Conservation (phyloP, 495 filamentous ascomycete species). For the Copromyces sp. region DNA sequence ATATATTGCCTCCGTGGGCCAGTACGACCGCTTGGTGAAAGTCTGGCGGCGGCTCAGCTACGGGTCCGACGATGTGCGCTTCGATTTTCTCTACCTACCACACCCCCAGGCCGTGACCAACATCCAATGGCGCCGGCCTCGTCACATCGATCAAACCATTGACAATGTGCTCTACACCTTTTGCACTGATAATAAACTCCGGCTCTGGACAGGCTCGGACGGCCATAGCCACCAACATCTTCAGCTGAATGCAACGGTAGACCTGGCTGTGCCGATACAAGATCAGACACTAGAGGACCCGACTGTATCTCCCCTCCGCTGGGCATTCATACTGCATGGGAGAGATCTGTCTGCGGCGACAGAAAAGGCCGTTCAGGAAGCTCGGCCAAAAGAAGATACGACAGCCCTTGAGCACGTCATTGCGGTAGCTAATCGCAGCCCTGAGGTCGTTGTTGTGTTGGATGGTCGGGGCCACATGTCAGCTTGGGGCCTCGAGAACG, state of each 20-base stretch:
- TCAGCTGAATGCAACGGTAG: conserved; percentile 73
- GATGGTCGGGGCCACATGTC: conserved; percentile 83
- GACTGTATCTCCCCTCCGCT: conserved; percentile 35
- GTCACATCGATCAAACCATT: conserved; percentile 63
- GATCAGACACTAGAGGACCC: conserved; percentile 31
- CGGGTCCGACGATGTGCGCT: conserved; percentile 69
- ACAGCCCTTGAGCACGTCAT: conserved; percentile 74
- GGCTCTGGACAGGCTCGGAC: conserved; percentile 76
- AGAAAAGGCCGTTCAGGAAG: conserved; percentile 60
- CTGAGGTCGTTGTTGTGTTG: conserved; percentile 79
- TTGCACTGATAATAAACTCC: conserved; percentile 70
- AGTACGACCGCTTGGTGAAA: conserved; percentile 76
- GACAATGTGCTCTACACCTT: conserved; percentile 92
- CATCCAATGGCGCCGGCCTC: conserved; percentile 75
- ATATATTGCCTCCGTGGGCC: conserved; percentile 72
- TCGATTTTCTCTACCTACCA: conserved; percentile 82
- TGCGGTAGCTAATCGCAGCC: conserved; percentile 73
- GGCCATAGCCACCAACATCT: conserved; percentile 60
- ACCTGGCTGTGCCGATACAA: conserved; percentile 66
- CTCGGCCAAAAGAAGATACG: conserved; percentile 40
- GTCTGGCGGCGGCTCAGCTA: conserved; percentile 88
- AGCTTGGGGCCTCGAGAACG: conserved; percentile 87
- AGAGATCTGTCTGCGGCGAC: conserved; percentile 67
- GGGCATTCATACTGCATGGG: conserved; percentile 79
- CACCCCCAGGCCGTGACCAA: conserved; percentile 73